Evolutionary conservation across 192 early-diverging fungal species (phyloP).

Genomic region (Backusella australiensis): DNA sequence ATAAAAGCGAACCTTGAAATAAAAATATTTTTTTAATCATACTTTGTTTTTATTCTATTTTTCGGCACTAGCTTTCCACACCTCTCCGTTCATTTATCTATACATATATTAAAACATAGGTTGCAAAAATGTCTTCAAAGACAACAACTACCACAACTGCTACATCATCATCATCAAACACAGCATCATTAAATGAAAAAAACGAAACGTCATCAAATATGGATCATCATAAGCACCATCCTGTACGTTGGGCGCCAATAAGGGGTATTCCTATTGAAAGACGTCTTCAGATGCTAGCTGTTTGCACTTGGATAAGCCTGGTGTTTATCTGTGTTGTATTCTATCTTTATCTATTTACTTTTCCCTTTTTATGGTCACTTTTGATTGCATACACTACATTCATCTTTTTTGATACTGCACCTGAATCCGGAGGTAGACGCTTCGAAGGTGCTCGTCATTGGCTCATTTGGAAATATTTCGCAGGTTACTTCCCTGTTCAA

Average conservation of each 20-base stretch:
- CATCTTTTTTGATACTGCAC: conserved; percentile 69
- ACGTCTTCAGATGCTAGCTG: conserved; percentile 64
- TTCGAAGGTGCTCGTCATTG: conserved; percentile 47
- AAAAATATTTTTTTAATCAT: not conserved
- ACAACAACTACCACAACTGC: not conserved
- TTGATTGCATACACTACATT: conserved; percentile 77
- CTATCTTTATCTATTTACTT: conserved; percentile 62
- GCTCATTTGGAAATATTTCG: conserved; percentile 73
- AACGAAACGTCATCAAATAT: not conserved
- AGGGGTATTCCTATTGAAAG: conserved; percentile 56
- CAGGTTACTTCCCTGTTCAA: conserved; percentile 76
- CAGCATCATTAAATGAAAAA: not conserved
- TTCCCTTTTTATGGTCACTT: conserved; percentile 54
- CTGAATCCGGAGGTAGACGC: conserved; percentile 76
- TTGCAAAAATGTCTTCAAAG: conserved; percentile 3
- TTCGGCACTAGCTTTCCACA: not conserved
- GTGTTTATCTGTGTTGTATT: conserved; percentile 52
- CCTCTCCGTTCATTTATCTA: not conserved
- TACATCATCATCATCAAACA: not conserved
- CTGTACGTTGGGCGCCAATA: conserved; percentile 60
- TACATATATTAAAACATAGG: not conserved
- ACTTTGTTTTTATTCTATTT: not conserved
- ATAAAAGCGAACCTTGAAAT: not conserved
- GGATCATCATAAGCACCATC: conserved; percentile 1
- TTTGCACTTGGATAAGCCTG: conserved; percentile 60